These are phyloP conservation scores for Pyropia yezoensis DNA, from an alignment of 23 red algal genomes.

Conservation along the genomic window DNA sequence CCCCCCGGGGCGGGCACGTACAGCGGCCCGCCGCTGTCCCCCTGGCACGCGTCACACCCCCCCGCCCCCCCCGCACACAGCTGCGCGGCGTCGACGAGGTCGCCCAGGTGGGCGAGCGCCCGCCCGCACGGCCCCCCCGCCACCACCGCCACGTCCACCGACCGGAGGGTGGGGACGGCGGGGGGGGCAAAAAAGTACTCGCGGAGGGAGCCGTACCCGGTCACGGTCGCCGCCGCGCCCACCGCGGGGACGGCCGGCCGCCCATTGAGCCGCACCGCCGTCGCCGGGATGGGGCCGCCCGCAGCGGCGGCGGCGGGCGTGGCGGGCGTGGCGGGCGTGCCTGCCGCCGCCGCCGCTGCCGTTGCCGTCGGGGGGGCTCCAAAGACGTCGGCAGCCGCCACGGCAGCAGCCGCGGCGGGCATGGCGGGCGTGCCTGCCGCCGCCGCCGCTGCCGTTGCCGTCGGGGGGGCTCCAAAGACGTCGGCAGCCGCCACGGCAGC, in stretches of 20 bases:
- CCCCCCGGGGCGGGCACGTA: constrained; percentile 5
- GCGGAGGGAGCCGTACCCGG: constrained; percentile 24
- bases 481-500: no score
- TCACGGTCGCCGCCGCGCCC: constrained; percentile 11
- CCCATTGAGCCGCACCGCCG: constrained; percentile 7
- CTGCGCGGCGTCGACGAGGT: not conserved
- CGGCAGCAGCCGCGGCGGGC: no score
- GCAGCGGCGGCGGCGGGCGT: no score
- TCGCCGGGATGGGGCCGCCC: no score
- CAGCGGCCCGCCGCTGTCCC: constrained; percentile 33
- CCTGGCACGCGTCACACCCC: constrained; percentile 30
- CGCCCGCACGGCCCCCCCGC: not conserved
- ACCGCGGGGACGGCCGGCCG: constrained; percentile 9
- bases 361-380: no score
- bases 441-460: no score
- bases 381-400: no score
- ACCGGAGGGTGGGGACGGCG: not conserved
- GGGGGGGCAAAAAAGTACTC: constrained; percentile 10
- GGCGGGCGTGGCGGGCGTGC: no score
- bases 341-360: no score
- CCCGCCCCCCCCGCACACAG: constrained; percentile 33
- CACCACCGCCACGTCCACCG: constrained; percentile 36
- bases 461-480: no score
- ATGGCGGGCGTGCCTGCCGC: no score
- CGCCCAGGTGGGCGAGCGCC: no score